These are phyloP conservation scores for Croton setiger DNA, from an alignment of 441 rosid species.

Conservation along the genomic window DNA sequence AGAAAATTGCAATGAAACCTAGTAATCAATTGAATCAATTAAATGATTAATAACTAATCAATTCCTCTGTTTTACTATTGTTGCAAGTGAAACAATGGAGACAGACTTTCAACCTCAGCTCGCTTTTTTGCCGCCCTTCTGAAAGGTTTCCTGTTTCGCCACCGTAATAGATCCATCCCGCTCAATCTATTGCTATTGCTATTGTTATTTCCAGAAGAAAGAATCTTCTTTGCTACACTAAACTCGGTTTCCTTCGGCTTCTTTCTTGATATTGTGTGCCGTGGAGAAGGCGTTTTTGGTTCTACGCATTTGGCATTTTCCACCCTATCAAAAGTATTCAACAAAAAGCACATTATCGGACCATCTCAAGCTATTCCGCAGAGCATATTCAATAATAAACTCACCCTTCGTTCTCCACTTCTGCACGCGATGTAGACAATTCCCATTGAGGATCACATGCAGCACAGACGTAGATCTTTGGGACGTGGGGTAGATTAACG, in stretches of 20 bases:
- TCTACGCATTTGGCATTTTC: conserved; percentile 35
- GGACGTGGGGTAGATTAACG: conserved; percentile 43
- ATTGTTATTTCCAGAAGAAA: conserved; percentile 7
- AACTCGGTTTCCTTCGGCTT: conserved; percentile 16
- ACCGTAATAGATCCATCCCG: conserved; percentile 45
- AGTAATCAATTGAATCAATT: conserved; percentile 38
- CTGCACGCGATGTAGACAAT: conserved; percentile 19
- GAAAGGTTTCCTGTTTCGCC: conserved; percentile 73
- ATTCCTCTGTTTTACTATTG: conserved; percentile 6
- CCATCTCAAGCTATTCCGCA: neutral
- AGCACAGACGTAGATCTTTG: conserved; percentile 55
- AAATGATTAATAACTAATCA: conserved; percentile 27
- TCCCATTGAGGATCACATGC: conserved; percentile 62
- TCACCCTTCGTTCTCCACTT: conserved; percentile 42
- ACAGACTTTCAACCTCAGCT: conserved; percentile 44
- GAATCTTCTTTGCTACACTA: conserved; percentile 19
- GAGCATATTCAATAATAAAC: conserved; percentile 8
- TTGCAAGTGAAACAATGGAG: conserved; percentile 37
- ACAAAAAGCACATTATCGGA: neutral
- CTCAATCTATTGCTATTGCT: conserved; percentile 12
- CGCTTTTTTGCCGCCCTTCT: conserved; percentile 57
- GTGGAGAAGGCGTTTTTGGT: conserved; percentile 54
- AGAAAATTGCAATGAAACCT: conserved; percentile 19
- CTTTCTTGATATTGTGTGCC: conserved; percentile 24
- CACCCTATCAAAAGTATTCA: conserved; percentile 33